Base-by-base conservation (phyloP, 352 stramenopile genomes). In the Phytophthora europaea region DNA sequence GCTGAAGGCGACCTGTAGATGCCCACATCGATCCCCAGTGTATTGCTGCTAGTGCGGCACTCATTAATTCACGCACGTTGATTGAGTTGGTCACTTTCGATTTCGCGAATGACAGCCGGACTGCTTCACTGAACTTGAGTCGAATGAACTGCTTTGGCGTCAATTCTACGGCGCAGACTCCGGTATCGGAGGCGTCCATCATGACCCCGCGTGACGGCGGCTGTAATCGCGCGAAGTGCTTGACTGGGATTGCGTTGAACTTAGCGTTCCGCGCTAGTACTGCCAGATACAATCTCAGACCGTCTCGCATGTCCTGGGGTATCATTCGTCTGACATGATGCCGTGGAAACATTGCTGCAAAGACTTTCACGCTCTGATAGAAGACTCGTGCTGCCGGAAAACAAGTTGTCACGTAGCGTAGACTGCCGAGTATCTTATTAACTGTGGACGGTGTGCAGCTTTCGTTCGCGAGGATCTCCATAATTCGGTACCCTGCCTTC, bases 121-220 rank as follows among this genome's bases (percentile, higher is more conserved):
- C 33, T 38, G 38, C 38, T 8, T 36, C 8, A 8, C 13, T 43
- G 40, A 64, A 64, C 15, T 40, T 9, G 4, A 64, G 15, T 15
- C 57, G 38, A 8, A 54, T 20, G 34, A 43, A 64, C 26, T 64
- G 38, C 12, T 54, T 53, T 4, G 53, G 26, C 12, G 34, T 20
- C 8, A 43, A 26, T 43, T 64, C 57, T 12, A 64, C n/a, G 8
- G 26, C 57, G 9, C 57, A 64, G 4, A 64, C 4, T 1, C 56
- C 65, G 2, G 36, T 61, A 22, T 72, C 65, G 2, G 65, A 72
- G 2, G 48, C 57, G 20, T 67, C 65, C 57, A 72, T 72, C 5
- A 61, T 22, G 1, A 72, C 57, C 33, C 67, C 34, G 6, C 9
- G 1, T 3, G 36, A 20, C 23, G 65, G 50, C 2, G 22, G 9